Percentiles rank a stretch among this genome's conserved stretches.
Evolutionary conservation across 192 early-diverging fungal species (phyloP).

Genomic region (Piromyces sp.): DNA sequence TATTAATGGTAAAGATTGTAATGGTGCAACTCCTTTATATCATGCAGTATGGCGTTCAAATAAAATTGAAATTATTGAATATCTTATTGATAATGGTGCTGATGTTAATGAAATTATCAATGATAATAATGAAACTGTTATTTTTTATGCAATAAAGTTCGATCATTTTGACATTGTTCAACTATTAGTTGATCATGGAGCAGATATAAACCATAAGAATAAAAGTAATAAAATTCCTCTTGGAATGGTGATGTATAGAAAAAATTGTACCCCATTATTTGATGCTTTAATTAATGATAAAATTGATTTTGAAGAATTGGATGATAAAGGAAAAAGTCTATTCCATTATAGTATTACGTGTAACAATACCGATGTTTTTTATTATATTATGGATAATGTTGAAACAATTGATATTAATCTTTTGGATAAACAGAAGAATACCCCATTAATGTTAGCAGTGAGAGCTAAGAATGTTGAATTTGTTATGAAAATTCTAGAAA

Average conservation of each 20-base stretch:
- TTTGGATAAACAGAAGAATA: not conserved
- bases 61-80: not conserved
- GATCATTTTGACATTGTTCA: not conserved
- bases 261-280: not conserved
- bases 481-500: not conserved
- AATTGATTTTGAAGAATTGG: not conserved
- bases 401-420: not conserved
- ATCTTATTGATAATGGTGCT: not conserved
- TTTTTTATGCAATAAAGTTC: not conserved
- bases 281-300: not conserved
- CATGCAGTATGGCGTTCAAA: not conserved
- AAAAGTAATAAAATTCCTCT: not conserved
- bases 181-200: not conserved
- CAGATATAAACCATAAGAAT: not conserved
- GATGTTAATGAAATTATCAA: not conserved
- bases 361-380: not conserved
- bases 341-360: not conserved
- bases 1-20: not conserved
- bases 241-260: not conserved
- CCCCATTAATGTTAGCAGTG: not conserved
- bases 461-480: not conserved
- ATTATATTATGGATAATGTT: not conserved
- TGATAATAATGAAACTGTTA: not conserved
- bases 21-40: not conserved
- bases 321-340: not conserved